Evolutionary conservation across 176 grass and related monocot species (phyloP), one percentile per base, ranked within the genome.

Genomic region (Oryza longistaminata): DNA sequence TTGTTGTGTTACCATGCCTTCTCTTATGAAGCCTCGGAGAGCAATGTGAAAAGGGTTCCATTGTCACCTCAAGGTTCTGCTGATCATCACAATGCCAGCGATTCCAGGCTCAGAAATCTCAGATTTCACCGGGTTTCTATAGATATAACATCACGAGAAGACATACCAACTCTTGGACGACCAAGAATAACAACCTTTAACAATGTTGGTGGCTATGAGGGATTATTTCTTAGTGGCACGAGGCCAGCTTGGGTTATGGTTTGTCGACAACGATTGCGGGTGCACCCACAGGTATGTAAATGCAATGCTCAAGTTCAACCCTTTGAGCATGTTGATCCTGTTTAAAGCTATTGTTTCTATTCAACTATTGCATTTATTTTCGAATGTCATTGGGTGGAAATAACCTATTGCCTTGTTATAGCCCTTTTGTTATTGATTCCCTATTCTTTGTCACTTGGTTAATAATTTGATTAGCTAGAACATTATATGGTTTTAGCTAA

Each of bases 221-320:
- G 95, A 33, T 78, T 98, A 66, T 98, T 98, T 85, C 85, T 98
- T 85, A 85, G 79, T 87, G 95, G 95, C 27, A 88, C 85, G 10
- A 93, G 89, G 86, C 95, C 95, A 86, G 71, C 89, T 80, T 98
- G 95, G 95, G 61, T 95, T 90, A 95, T 98, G 91, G 82, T 91
- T 81, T 98, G 95, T 64, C 88, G 95, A 66, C 90, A 98, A 64
- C 82, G 93, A 75, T 83, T 98, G 77, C 82, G 95, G 49, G 83
- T 95, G 81, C 95, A 98, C 82, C 93, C 93, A 43, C 95, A 98
- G 87, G 92, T 98, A 85, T 87, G 58, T 17, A 74, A 66, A 61
- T 78, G 65, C 15, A 31, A 26, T 61, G n/a, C 17, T 55, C 40
- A 75, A 72, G 66, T 72, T 33, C 55, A 26, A 26, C 1, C 26